Evolutionary conservation across 495 filamentous ascomycete genomes (phyloP), one percentile per base, ranked within the genome.

Genomic region (Penicillium verhagenii): DNA sequence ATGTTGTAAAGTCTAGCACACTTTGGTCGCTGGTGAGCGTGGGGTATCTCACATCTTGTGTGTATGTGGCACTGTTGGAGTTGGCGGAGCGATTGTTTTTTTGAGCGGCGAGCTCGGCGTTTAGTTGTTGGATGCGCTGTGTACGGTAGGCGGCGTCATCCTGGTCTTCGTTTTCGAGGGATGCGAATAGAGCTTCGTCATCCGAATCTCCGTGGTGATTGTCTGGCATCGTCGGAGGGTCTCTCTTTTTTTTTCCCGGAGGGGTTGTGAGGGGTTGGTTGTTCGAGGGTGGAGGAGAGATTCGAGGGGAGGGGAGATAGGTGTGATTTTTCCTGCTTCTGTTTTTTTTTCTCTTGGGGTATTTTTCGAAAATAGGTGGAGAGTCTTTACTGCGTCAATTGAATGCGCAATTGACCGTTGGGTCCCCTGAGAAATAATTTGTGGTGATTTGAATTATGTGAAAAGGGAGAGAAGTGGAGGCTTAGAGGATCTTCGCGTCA

Each of bases 101-200:
- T 26, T 78, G 69, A 7, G 74, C 69, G 5, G 73, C 64, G 55
- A 83, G 79, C 61, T 89, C 86, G 33, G 81, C 73, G 63, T 88
- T 83, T 4, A 92, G 77, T 67, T 90, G 85, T 58, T 89, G 80
- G 50, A 91, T 79, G 26, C 89, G 82, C 46, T 82, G 77, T 64
- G 86, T 85, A 50, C 89, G 84, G 71, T 89, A 88, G 49, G 75
- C 74, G 53, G 82, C 76, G 48, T 35, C 33, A n/a, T 86, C 79
- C 16, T 20, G 6, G 55, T 81, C 68, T 68, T 86, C 82, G 48
- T 77, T 73, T 72, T 91, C 88, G 28, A 92, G 82, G 46, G 80
- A 75, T 31, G 80, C 80, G 61, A 92, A 82, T 33, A 92, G 79
- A 26, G 83, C 86, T 64, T 90, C 88, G 74, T 89, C 85, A 66